Evolutionary conservation across 2,329 filamentous ascomycete species (phyloP).

Genomic region (Clonostachys chloroleuca): DNA sequence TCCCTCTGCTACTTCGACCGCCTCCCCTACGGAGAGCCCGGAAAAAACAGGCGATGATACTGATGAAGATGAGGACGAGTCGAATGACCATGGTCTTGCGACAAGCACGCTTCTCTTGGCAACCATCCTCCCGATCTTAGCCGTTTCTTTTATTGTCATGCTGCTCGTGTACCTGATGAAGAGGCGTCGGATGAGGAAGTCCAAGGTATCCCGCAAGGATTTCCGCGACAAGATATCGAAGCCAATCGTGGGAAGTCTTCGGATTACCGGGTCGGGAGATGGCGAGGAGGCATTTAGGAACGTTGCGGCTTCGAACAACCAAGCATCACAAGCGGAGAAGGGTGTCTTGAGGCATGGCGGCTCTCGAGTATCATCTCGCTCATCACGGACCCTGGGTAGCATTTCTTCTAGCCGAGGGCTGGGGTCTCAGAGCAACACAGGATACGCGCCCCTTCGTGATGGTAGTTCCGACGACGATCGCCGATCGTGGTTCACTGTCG

Average conservation of each 20-base stretch:
- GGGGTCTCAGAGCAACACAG: constrained; percentile 8
- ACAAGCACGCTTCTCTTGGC: constrained; percentile 33
- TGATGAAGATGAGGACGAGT: constrained; percentile 3
- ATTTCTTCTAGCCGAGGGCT: constrained; percentile 13
- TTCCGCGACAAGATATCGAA: constrained; percentile 23
- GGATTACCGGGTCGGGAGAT: constrained; percentile 14
- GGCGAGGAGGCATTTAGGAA: constrained; percentile 10
- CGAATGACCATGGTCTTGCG: constrained; percentile 12
- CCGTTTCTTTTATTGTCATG: constrained; percentile 22
- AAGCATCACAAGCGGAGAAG: constrained; percentile 9
- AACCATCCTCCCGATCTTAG: constrained; percentile 35
- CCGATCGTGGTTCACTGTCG: constrained; percentile 28
- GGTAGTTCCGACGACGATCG: constrained; percentile 15
- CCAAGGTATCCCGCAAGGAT: constrained; percentile 15
- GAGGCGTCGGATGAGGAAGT: constrained; percentile 19
- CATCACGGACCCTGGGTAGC: constrained; percentile 17
- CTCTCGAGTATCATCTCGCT: constrained; percentile 13
- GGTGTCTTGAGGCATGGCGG: constrained; percentile 13
- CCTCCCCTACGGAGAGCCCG: constrained; percentile 12
- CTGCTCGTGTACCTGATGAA: constrained; percentile 24
- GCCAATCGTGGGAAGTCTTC: constrained; percentile 19
- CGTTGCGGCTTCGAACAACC: constrained; percentile 5
- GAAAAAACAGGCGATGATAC: constrained; percentile 7
- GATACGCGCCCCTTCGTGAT: constrained; percentile 3
- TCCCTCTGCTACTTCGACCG: constrained; percentile 11